These are phyloP conservation scores for Pleomassaria siparia DNA, from an alignment of 2,329 filamentous ascomycete genomes.

Conservation along the genomic window DNA sequence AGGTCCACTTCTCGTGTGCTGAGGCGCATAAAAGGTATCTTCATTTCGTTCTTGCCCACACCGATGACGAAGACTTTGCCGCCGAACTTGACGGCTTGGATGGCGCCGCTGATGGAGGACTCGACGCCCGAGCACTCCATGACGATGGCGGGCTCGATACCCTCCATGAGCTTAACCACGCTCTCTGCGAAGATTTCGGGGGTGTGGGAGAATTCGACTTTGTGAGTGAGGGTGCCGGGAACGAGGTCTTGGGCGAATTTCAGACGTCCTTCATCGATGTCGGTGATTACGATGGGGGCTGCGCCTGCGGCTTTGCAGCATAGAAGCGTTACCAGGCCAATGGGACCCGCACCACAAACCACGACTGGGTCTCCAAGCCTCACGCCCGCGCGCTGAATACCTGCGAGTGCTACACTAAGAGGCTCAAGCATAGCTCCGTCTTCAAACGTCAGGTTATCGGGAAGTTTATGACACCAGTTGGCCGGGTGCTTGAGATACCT, in stretches of 20 bases:
- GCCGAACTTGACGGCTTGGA: conserved; percentile 90
- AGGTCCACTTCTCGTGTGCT: conserved; percentile 91
- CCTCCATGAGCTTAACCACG: conserved; percentile 71
- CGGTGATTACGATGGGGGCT: conserved; percentile 88
- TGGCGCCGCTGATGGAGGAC: conserved; percentile 80
- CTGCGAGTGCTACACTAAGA: conserved; percentile 83
- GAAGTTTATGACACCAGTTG: conserved; percentile 95
- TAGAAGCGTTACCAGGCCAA: conserved; percentile 84
- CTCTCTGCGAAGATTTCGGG: conserved; percentile 71
- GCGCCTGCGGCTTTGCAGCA: conserved; percentile 86
- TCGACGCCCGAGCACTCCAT: conserved; percentile 96
- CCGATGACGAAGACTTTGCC: conserved; percentile 97
- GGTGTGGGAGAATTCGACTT: conserved; percentile 64
- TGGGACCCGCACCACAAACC: conserved; percentile 90
- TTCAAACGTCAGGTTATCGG: conserved; percentile 81
- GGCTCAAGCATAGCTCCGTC: conserved; percentile 90
- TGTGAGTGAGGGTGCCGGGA: conserved; percentile 77
- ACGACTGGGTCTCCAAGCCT: conserved; percentile 83
- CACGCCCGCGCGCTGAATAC: conserved; percentile 79
- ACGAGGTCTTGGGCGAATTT: conserved; percentile 82
- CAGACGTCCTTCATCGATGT: conserved; percentile 85
- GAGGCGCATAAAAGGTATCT: conserved; percentile 90
- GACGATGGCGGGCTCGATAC: conserved; percentile 76
- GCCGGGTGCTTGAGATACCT: conserved; percentile 95
- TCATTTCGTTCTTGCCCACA: conserved; percentile 93